Conservation (phyloP, 2,329 filamentous ascomycete genomes). For the Trichoderma sp. region DNA sequence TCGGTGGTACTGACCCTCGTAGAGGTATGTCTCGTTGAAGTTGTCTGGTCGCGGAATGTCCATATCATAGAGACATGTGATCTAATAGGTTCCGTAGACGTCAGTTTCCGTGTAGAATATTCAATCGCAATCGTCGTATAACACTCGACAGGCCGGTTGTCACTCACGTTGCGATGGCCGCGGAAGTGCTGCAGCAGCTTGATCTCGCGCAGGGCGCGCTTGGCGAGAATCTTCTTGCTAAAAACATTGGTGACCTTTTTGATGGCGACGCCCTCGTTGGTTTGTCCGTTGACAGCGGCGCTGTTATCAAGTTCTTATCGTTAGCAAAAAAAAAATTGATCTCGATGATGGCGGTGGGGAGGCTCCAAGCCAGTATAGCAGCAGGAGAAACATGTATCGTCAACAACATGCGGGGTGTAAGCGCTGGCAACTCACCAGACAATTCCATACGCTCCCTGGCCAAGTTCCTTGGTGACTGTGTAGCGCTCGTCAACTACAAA, state of each 20-base stretch:
- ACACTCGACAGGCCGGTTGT: constrained; percentile 8
- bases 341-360: constrained; percentile 36
- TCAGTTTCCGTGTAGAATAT: constrained; percentile 16
- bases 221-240: constrained; percentile 99
- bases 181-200: constrained; percentile 98
- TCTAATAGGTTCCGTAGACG: constrained; percentile 58
- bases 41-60: constrained; percentile 96
- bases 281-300: constrained; percentile 89
- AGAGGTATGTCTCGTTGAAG: constrained; percentile 99
- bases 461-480: constrained; percentile 97
- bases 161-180: constrained; percentile 78
- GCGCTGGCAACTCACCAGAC: constrained; percentile 71
- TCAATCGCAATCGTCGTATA: neutral
- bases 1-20: constrained; percentile 72
- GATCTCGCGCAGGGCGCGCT: constrained; percentile 96
- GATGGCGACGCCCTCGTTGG: constrained; percentile 92
- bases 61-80: constrained; percentile 99
- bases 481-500: constrained; percentile 98
- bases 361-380: neutral
- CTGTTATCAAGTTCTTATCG: constrained; percentile 52
- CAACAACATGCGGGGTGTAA: neutral
- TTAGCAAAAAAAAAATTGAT: constrained; percentile 33
- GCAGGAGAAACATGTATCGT: neutral
- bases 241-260: constrained; percentile 99
- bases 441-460: constrained; percentile 97